A percentile compares a stretch with the other conserved stretches of the same genome.
These are phyloP conservation scores for Metrosideros polymorpha DNA, from an alignment of 441 rosid genomes.

Conservation along the genomic window DNA sequence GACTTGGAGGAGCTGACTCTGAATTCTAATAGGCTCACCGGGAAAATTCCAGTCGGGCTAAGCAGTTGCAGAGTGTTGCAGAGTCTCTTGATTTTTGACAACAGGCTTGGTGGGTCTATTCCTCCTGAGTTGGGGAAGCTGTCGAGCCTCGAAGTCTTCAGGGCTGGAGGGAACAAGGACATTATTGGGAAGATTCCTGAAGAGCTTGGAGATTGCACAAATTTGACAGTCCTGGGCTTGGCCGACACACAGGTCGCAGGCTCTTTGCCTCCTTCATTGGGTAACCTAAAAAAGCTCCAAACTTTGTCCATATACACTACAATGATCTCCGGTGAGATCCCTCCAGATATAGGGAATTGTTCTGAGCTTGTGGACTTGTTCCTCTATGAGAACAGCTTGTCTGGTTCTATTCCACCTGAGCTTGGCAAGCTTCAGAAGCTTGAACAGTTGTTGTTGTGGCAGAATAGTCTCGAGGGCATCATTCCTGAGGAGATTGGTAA, in stretches of 20 bases:
- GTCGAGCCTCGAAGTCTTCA: conserved; percentile 45
- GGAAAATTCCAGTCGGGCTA: conserved; percentile 69
- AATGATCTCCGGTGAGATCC: conserved; percentile 78
- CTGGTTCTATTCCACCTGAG: conserved; percentile 71
- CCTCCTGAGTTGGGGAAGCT: conserved; percentile 70
- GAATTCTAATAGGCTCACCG: conserved; percentile 80
- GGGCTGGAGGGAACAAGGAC: conserved; percentile 90
- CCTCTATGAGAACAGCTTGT: conserved; percentile 75
- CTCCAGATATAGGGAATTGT: conserved; percentile 76
- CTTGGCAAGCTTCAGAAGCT: conserved; percentile 72
- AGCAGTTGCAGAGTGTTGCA: conserved; percentile 35
- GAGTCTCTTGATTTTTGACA: conserved; percentile 55
- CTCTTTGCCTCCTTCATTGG: conserved; percentile 58
- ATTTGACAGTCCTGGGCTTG: conserved; percentile 66
- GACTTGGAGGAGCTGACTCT: conserved; percentile 50
- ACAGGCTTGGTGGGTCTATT: conserved; percentile 48
- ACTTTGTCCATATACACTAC: conserved; percentile 73
- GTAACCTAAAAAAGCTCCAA: conserved; percentile 63
- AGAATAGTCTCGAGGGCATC: conserved; percentile 64
- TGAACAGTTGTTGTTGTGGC: conserved; percentile 71
- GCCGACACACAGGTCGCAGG: conserved; percentile 80
- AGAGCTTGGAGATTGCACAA: conserved; percentile 70
- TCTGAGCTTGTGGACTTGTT: conserved; percentile 72
- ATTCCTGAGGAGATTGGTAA: conserved; percentile 88
- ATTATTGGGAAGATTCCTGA: conserved; percentile 62